Evolutionary conservation across 345 rosid species (phyloP).

Genomic region (Eucalyptus sideroxylon): DNA sequence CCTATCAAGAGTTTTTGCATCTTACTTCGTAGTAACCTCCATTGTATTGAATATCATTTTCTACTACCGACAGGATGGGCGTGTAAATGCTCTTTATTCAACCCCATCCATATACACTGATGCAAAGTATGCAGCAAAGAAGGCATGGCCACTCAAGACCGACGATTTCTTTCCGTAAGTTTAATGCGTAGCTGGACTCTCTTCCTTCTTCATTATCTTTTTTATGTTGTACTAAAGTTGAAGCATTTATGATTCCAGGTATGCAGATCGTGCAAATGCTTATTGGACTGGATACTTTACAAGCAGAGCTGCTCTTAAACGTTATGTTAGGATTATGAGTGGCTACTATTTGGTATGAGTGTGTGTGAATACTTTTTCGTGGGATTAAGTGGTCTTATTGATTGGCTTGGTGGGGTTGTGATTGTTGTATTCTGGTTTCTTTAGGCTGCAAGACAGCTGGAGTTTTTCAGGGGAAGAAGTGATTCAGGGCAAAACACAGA

Average conservation of each 20-base stretch:
- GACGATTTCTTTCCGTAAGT: conserved; percentile 97
- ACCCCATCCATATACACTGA: conserved; percentile 96
- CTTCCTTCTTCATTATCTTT: neutral
- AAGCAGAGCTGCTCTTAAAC: conserved; percentile 89
- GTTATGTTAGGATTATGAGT: conserved; percentile 86
- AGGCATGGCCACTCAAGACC: conserved; percentile 80
- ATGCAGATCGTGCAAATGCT: conserved; percentile 89
- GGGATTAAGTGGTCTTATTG: neutral
- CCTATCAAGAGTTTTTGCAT: neutral
- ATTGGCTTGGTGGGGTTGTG: neutral
- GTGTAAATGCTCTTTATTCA: conserved; percentile 89
- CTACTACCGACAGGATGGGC: conserved; percentile 65
- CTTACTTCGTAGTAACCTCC: neutral
- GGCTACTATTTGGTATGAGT: conserved; percentile 75
- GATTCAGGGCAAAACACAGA: conserved; percentile 58
- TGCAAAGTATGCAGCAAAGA: conserved; percentile 71
- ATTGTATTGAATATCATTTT: neutral
- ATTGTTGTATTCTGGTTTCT: neutral
- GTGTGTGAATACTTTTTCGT: neutral
- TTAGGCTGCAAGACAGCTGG: conserved; percentile 92
- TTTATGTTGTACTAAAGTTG: neutral
- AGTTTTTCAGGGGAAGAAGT: conserved; percentile 73
- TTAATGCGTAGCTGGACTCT: neutral
- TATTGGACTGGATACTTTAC: conserved; percentile 98
- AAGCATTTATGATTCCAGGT: conserved; percentile 34